A percentile compares a stretch with the other conserved stretches of the same genome.
Conservation (phyloP, 805 yeast species). For the Saturnispora saitoi region DNA sequence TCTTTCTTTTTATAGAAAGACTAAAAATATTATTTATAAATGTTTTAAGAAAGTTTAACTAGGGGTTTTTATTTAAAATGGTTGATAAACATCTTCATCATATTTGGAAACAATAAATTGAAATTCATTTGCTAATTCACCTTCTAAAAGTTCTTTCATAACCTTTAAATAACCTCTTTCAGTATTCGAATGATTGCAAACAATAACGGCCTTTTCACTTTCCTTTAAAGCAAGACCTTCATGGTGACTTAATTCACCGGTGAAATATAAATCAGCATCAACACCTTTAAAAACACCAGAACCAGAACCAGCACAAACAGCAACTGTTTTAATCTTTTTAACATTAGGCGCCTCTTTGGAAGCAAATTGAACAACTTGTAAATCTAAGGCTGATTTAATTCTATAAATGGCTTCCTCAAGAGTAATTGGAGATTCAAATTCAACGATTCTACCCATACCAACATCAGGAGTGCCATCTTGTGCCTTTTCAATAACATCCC, state of each 20-base stretch:
- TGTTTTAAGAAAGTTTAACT: background rate
- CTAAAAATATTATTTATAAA: background rate
- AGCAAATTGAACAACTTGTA: conserved; percentile 60
- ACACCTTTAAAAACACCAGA: conserved; percentile 61
- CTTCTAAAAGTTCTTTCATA: conserved; percentile 39
- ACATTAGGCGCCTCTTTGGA: conserved; percentile 25
- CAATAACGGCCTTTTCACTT: conserved; percentile 59
- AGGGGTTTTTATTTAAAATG: conserved; percentile 4
- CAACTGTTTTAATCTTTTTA: conserved; percentile 42
- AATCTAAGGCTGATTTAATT: conserved; percentile 45
- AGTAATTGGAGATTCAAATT: conserved; percentile 35
- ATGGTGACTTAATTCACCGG: conserved; percentile 95
- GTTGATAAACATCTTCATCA: conserved; percentile 57
- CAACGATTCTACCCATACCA: conserved; percentile 77
- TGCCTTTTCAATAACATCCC: conserved; percentile 38
- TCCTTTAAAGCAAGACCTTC: conserved; percentile 71
- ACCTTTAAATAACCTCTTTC: conserved; percentile 73
- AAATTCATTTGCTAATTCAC: conserved; percentile 23
- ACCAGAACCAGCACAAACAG: conserved; percentile 96
- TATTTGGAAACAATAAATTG: conserved; percentile 41
- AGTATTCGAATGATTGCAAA: conserved; percentile 86
- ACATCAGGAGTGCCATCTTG: conserved; percentile 37
- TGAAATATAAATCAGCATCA: conserved; percentile 60
- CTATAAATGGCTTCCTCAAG: conserved; percentile 38
- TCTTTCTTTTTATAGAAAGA: background rate